These are phyloP conservation scores for Fraxinus americana DNA, from an alignment of 257 asterid species.

Conservation along the genomic window DNA sequence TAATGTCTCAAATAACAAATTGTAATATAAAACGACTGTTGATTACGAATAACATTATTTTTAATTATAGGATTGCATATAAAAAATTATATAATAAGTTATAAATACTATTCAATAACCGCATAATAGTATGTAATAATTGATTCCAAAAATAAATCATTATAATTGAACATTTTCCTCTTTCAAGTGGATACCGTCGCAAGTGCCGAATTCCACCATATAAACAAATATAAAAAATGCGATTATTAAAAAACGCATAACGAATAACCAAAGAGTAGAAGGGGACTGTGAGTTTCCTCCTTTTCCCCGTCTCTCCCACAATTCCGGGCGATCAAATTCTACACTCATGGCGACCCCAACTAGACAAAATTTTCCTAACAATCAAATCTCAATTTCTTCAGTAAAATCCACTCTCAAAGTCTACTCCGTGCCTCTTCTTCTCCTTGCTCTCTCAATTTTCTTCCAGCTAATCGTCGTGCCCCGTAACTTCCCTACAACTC, in stretches of 20 bases:
- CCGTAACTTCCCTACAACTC: slow-evolving; percentile 71
- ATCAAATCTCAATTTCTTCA: slow-evolving; percentile 32
- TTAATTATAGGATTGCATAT: too few relatives aligned
- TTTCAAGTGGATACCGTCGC: too few relatives aligned
- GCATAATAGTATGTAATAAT: too few relatives aligned
- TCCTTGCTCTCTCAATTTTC: slow-evolving; percentile 60
- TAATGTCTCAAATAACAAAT: too few relatives aligned
- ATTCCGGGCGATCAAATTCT: not conserved
- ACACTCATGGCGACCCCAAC: slow-evolving; percentile 40
- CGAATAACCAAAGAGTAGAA: not conserved
- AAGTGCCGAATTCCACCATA: too few relatives aligned
- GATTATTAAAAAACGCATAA: not conserved
- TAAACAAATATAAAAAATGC: too few relatives aligned
- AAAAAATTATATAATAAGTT: too few relatives aligned
- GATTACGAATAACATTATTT: too few relatives aligned
- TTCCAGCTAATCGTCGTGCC: slow-evolving; percentile 80
- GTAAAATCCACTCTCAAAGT: slow-evolving; percentile 44
- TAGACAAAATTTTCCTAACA: slow-evolving; percentile 36
- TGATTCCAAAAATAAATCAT: too few relatives aligned
- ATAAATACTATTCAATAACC: too few relatives aligned
- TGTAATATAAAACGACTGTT: too few relatives aligned
- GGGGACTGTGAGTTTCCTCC: not conserved
- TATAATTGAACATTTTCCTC: too few relatives aligned
- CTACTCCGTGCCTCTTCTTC: slow-evolving; percentile 68
- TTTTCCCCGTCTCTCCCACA: not conserved